Evolutionary conservation across 2,329 filamentous ascomycete species (phyloP).

Genomic region (Plenodomus tracheiphilus): DNA sequence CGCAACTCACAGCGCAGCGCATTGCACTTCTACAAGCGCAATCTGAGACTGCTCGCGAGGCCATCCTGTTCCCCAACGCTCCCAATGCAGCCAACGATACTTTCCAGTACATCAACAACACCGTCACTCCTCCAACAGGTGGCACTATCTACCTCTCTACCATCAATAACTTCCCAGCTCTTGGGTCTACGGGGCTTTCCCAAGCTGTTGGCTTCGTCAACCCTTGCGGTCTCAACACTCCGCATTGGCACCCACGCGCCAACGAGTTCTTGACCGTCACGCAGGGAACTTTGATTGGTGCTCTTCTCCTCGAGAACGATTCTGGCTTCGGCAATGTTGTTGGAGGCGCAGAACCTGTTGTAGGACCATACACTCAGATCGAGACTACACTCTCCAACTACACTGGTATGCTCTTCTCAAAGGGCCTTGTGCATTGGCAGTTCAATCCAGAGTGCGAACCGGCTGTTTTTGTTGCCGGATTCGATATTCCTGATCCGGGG

Average conservation of each 20-base stretch:
- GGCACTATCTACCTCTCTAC: conserved; percentile 58
- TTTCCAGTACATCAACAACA: conserved; percentile 34
- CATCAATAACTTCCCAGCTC: conserved; percentile 61
- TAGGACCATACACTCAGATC: conserved; percentile 32
- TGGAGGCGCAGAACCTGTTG: conserved; percentile 16
- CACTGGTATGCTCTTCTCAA: conserved; percentile 46
- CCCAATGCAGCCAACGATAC: conserved; percentile 23
- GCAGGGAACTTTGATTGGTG: conserved; percentile 39
- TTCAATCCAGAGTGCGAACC: conserved; percentile 48
- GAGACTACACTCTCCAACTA: conserved; percentile 40
- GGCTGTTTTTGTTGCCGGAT: conserved; percentile 44
- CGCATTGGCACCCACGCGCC: conserved; percentile 47
- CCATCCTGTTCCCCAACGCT: conserved; percentile 20
- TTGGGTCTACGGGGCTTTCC: conserved; percentile 56
- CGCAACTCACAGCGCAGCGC: conserved; percentile 16
- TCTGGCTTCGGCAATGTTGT: conserved; percentile 20
- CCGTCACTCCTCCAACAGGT: conserved; percentile 43
- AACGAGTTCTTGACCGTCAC: conserved; percentile 47
- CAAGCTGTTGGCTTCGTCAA: conserved; percentile 58
- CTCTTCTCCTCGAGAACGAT: conserved; percentile 46
- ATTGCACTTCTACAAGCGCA: conserved; percentile 19
- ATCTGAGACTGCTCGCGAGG: conserved; percentile 17
- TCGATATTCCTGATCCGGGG: conserved; percentile 44
- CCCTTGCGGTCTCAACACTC: conserved; percentile 55
- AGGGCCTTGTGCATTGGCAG: conserved; percentile 48